A percentile compares a stretch with the other conserved stretches of the same genome.
These are phyloP conservation scores for Colletotrichum truncatum DNA, from an alignment of 2,329 filamentous ascomycete species.

Conservation along the genomic window DNA sequence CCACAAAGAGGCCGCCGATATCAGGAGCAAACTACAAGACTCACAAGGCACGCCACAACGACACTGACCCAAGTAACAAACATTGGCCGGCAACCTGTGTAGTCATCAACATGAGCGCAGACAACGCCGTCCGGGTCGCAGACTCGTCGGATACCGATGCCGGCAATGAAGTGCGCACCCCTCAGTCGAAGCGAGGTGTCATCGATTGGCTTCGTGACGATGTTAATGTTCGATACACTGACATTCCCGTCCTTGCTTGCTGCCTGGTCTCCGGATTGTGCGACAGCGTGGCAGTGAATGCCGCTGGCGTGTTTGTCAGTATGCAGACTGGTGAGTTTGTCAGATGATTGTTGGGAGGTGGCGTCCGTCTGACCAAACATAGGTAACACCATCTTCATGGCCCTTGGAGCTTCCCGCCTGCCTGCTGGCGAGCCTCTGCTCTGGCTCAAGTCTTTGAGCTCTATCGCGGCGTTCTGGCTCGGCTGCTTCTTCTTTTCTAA, in stretches of 20 bases:
- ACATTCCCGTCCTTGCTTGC: constrained; percentile 49
- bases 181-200: constrained; percentile 7
- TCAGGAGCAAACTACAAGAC: neutral
- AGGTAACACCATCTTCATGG: constrained; percentile 72
- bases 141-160: constrained; percentile 20
- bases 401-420: constrained; percentile 63
- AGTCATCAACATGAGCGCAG: constrained; percentile 10
- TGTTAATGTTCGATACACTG: constrained; percentile 35
- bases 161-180: constrained; percentile 1
- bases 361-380: neutral
- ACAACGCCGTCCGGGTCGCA: constrained; percentile 19
- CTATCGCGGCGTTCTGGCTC: constrained; percentile 61
- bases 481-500: constrained; percentile 60
- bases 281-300: constrained; percentile 51
- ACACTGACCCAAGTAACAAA: neutral
- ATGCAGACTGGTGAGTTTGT: constrained; percentile 45
- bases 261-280: constrained; percentile 49
- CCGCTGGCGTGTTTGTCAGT: constrained; percentile 47
- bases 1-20: neutral
- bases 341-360: neutral
- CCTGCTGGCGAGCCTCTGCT: constrained; percentile 59
- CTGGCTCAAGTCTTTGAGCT: constrained; percentile 62
- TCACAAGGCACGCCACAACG: neutral
- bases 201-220: constrained; percentile 30
- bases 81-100: too few relatives aligned